These are phyloP conservation scores for Aotearoamyces nothofagi DNA, from an alignment of 2,329 filamentous ascomycete genomes.

Conservation along the genomic window DNA sequence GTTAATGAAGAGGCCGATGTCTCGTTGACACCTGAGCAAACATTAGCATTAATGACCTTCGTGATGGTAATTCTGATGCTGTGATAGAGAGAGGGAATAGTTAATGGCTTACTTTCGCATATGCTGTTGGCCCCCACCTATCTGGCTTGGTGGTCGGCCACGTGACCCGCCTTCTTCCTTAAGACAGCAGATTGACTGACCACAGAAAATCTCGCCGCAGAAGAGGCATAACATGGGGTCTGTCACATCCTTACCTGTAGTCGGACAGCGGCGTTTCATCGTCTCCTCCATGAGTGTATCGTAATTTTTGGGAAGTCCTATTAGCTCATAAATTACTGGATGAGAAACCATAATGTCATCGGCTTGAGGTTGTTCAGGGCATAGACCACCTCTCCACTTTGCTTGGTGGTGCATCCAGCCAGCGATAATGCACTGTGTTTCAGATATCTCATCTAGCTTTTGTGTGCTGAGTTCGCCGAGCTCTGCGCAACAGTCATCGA, in stretches of 20 bases:
- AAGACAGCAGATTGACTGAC: constrained; percentile 83
- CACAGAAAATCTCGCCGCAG: constrained; percentile 94
- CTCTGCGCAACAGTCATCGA: constrained; percentile 62
- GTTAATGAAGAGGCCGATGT: constrained; percentile 89
- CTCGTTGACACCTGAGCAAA: constrained; percentile 83
- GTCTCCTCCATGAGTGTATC: constrained; percentile 88
- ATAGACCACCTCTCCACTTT: constrained; percentile 1
- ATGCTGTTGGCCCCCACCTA: constrained; percentile 85
- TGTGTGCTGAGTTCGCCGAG: constrained; percentile 16
- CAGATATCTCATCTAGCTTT: constrained; percentile 6
- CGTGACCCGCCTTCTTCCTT: constrained; percentile 29
- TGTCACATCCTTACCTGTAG: constrained; percentile 76
- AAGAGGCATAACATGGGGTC: constrained; percentile 89
- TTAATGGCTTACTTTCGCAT: constrained; percentile 54
- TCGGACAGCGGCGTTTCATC: constrained; percentile 69
- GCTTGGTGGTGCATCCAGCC: constrained; percentile 60
- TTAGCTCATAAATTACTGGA: constrained; percentile 84
- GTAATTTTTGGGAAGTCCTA: constrained; percentile 83
- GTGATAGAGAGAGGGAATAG: too few relatives aligned
- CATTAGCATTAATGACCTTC: too few relatives aligned
- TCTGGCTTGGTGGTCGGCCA: constrained; percentile 27
- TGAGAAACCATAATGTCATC: constrained; percentile 40
- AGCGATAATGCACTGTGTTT: constrained; percentile 29
- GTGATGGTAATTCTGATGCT: too few relatives aligned
- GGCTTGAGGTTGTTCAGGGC: constrained; percentile 1